Conservation (phyloP, 345 rosid genomes). For the Dovyalis caffra region DNA sequence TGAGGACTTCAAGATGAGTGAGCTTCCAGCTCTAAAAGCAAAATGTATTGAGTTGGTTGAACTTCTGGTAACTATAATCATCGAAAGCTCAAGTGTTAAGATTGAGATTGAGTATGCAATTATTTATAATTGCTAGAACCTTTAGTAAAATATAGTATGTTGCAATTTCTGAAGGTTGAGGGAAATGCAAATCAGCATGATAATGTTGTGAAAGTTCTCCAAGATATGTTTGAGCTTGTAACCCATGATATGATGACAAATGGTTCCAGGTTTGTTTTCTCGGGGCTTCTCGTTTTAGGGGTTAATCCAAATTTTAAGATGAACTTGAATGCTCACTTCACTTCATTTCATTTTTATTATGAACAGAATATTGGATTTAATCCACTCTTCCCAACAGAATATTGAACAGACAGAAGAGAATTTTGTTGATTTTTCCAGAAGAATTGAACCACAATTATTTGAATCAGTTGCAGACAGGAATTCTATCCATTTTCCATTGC, state of each 20-base stretch:
- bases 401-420: conserved; percentile 35
- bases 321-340: neutral
- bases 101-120: neutral
- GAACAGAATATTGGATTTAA: conserved; percentile 45
- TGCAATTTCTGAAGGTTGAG: conserved; percentile 41
- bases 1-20: conserved; percentile 68
- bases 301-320: neutral
- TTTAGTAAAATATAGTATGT: too few relatives aligned
- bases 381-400: neutral
- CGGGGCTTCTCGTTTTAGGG: conserved; percentile 7
- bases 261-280: conserved; percentile 58
- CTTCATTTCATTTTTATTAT: conserved; percentile 5
- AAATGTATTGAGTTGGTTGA: conserved; percentile 68
- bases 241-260: conserved; percentile 80
- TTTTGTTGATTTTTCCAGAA: conserved; percentile 40
- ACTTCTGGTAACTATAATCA: conserved; percentile 63
- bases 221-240: conserved; percentile 87
- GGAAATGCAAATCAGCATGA: conserved; percentile 51
- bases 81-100: conserved; percentile 13
- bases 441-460: conserved; percentile 67
- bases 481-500: conserved; percentile 78
- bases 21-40: conserved; percentile 59
- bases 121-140: conserved; percentile 1
- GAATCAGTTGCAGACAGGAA: conserved; percentile 46
- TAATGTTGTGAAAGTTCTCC: conserved; percentile 77